Percentiles rank a stretch among this genome's conserved stretches.
phyloP scores from a whole-genome alignment of 2,329 filamentous ascomycete species.

The Fusarium oxysporum region DNA sequence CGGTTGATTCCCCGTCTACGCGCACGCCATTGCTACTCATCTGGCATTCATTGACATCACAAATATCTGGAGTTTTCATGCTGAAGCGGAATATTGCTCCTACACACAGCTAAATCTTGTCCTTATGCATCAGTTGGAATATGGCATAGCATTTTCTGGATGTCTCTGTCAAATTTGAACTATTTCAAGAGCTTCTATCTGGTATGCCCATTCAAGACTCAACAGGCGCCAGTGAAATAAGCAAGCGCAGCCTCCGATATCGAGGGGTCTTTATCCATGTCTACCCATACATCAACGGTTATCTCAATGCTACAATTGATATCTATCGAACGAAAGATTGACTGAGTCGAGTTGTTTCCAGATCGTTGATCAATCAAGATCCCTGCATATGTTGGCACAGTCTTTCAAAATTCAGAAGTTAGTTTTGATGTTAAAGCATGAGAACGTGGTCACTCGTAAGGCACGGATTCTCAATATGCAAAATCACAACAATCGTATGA shows the following conservation, averaged over 20 bases:
- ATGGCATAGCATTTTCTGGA: background rate
- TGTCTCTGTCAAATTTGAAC: background rate
- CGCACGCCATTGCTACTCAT: background rate
- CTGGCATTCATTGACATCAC: background rate
- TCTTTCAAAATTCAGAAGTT: background rate
- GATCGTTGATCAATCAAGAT: background rate
- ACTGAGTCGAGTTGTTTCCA: background rate
- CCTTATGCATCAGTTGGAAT: background rate
- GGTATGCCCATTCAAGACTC: background rate
- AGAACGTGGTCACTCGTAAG: background rate
- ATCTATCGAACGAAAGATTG: background rate
- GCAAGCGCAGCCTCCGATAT: background rate
- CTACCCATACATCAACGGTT: no score
- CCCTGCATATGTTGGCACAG: background rate
- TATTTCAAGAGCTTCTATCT: background rate
- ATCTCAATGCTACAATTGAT: background rate
- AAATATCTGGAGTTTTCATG: background rate
- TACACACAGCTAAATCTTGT: background rate
- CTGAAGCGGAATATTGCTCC: background rate
- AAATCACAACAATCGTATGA: constrained; percentile 34
- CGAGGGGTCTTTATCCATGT: background rate
- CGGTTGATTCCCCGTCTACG: background rate
- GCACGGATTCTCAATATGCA: background rate
- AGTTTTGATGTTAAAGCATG: background rate
- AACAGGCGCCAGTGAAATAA: background rate